Evolutionary conservation across 148 eudicot genomes (phyloP), one percentile per base, ranked within the genome.

Genomic region (Linanthus parryae): DNA sequence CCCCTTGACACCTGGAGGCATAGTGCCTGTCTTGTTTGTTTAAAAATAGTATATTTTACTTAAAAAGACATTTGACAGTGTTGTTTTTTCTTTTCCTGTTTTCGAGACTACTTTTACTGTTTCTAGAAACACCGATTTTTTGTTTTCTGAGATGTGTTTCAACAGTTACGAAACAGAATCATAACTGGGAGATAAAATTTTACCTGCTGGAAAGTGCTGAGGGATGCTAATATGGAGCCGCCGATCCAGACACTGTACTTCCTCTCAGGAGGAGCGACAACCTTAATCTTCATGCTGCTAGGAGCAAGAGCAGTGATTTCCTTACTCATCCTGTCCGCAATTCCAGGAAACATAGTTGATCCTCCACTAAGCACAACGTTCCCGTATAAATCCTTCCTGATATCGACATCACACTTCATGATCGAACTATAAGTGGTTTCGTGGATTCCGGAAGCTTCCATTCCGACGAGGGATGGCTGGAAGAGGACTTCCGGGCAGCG

Each of bases 131-230:
- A n/a, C n/a, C n/a, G n/a, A n/a, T n/a, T n/a, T n/a, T n/a, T n/a
- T n/a, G n/a, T n/a, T n/a, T n/a, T n/a, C n/a, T n/a, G n/a, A n/a
- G n/a, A n/a, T n/a, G n/a, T n/a, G n/a, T n/a, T n/a, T n/a, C n/a
- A n/a, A n/a, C n/a, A n/a, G n/a, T n/a, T n/a, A n/a, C n/a, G n/a
- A n/a, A n/a, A n/a, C n/a, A n/a, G n/a, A n/a, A n/a, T n/a, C n/a
- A n/a, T n/a, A n/a, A n/a, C n/a, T n/a, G n/a, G n/a, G n/a, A 28
- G 7, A 35, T 1, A 3, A 44, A 4, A 29, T 7, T 17, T 22
- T 59, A 59, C 64, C 64, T 59, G 64, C 48, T 59, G 64, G 64
- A 59, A 59, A 23, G 64, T 59, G 64, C 64, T 59, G 25, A 59
- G 64, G 38, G 64, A 59, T 48, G 64, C 64, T 7, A 59, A 36